Base-by-base conservation (phyloP, 2,329 filamentous ascomycete genomes). In the Fusarium praegraminearum region DNA sequence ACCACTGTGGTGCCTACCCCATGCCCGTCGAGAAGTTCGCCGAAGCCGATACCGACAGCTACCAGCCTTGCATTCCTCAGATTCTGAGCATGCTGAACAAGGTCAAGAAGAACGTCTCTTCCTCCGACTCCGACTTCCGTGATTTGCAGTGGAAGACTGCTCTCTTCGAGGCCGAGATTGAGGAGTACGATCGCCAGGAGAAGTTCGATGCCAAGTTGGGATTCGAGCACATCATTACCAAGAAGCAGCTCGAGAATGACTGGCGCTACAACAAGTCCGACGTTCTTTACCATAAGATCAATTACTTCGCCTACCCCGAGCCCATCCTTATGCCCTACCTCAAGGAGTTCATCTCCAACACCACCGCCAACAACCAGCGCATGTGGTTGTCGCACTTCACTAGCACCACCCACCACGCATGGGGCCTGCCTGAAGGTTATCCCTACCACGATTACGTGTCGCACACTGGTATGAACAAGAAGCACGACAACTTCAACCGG, bases 61-160 rank as follows among this genome's bases (percentile, higher is more conserved):
- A 83, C 63, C 80, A 83, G 58, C 83, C 82, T 3, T 84, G 82
- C 28, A 61, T 84, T 45, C 79, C 83, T 1, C 83, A 81, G 51
- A 71, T 80, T 22, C 68, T 81, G 30, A 71, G 80, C 13, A 73
- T 76, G 26, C 67, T 81, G 33, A 81, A 80, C 65, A 44, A 67
- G 9, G 54, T 77, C 35, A 75, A 76, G 55, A 62, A 63, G 22
- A 61, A 72, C 8, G 43, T 58, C 2, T 69, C 70, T 10, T 53
- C 49, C 4, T 54, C 57, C 2, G 62, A 67, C 5, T 52, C 64
- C 3, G 73, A 76, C 32, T 80, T 72, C 45, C 71, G 70, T 7
- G 66, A 74, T 7, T 69, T 73, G 62, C 76, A 75, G 24, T 81
- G 79, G 79, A 71, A 72, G 16, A 74, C 76, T 1, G 66, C 68